Evolutionary conservation across 2,329 filamentous ascomycete species (phyloP).

Genomic region (Zymoseptoria pseudotritici): DNA sequence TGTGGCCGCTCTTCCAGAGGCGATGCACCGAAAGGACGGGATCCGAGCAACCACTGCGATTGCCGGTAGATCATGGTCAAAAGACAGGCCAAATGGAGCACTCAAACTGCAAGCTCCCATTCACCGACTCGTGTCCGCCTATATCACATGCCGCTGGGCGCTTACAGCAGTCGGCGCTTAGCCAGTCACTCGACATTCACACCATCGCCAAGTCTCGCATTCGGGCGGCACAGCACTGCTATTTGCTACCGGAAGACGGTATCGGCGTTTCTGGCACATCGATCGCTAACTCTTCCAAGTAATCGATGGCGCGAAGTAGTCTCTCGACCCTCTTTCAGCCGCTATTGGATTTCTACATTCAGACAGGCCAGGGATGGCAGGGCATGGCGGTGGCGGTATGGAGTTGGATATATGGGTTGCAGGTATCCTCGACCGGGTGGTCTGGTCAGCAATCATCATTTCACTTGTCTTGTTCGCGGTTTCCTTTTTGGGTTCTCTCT

Average conservation of each 20-base stretch:
- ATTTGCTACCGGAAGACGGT: slow-evolving; percentile 18
- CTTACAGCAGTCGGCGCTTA: slow-evolving; percentile 20
- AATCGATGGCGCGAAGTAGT: slow-evolving; percentile 6
- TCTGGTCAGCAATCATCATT: slow-evolving; percentile 5
- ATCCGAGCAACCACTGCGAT: background rate
- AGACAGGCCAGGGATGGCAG: background rate
- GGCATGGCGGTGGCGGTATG: background rate
- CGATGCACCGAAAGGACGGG: background rate
- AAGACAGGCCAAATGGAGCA: background rate
- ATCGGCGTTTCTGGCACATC: slow-evolving; percentile 3
- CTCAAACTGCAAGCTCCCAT: background rate
- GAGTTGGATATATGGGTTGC: slow-evolving; percentile 8
- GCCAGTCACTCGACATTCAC: slow-evolving; percentile 5
- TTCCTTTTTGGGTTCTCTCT: slow-evolving; percentile 1
- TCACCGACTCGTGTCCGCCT: background rate
- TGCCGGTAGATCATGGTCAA: background rate
- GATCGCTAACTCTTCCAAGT: slow-evolving; percentile 3
- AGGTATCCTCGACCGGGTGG: slow-evolving; percentile 5
- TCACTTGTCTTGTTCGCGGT: background rate
- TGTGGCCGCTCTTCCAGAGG: background rate
- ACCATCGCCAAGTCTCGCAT: slow-evolving; percentile 6
- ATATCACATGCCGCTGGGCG: slow-evolving; percentile 7
- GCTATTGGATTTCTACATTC: slow-evolving; percentile 7
- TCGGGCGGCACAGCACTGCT: slow-evolving; percentile 19
- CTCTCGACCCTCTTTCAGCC: background rate